Conservation (phyloP, 805 yeast genomes). For the Saturnispora quitensis region DNA sequence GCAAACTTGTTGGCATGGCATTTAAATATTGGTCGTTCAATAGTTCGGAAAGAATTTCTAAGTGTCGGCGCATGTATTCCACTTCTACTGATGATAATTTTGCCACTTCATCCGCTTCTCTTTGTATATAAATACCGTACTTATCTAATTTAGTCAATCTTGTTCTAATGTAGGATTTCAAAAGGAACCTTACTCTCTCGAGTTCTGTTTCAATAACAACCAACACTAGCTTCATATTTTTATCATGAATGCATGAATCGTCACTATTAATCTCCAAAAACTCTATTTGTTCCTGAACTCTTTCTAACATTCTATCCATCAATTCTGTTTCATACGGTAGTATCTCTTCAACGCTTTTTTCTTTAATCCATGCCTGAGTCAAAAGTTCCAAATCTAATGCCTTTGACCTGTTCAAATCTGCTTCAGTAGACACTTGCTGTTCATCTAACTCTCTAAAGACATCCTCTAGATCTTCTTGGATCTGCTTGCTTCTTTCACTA, state of each 20-base stretch:
- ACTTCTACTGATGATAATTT: slow-evolving; percentile 53
- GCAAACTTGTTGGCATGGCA: slow-evolving; percentile 46
- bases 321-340: slow-evolving; percentile 60
- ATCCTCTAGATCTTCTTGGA: slow-evolving; percentile 48
- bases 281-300: slow-evolving; percentile 65
- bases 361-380: slow-evolving; percentile 67
- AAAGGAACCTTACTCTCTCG: slow-evolving; percentile 73
- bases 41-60: slow-evolving; percentile 50
- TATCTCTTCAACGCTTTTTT: slow-evolving; percentile 81
- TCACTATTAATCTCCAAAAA: slow-evolving; percentile 70
- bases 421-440: slow-evolving; percentile 8
- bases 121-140: slow-evolving; percentile 51
- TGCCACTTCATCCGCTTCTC: slow-evolving; percentile 28
- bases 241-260: slow-evolving; percentile 55
- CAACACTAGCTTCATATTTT: slow-evolving; percentile 65
- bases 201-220: slow-evolving; percentile 87
- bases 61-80: slow-evolving; percentile 60
- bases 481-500: slow-evolving; percentile 1
- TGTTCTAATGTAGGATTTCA: slow-evolving; percentile 74
- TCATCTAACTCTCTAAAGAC: slow-evolving; percentile 58
- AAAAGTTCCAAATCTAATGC: slow-evolving; percentile 36
- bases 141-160: slow-evolving; percentile 69
- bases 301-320: slow-evolving; percentile 45
- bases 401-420: slow-evolving; percentile 15
- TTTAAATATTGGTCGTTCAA: slow-evolving; percentile 60